Evolutionary conservation across 1,284 basidiomycete species (phyloP).

Genomic region (Polyporus tsugae): DNA sequence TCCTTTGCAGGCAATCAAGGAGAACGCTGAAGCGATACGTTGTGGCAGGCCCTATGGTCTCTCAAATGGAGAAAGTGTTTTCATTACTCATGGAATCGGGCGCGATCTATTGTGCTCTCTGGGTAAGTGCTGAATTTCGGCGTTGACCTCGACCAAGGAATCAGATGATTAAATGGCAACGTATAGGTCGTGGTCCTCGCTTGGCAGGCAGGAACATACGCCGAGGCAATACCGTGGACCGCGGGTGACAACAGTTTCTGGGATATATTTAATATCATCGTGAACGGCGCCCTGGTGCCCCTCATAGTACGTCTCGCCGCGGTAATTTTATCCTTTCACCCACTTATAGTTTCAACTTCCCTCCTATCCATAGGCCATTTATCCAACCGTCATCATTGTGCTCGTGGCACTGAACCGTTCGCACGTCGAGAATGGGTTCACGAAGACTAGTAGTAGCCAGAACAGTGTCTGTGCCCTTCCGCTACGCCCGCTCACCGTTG

Average conservation of each 20-base stretch:
- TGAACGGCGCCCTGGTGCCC: neutral
- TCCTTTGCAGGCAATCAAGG: neutral
- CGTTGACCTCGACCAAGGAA: neutral
- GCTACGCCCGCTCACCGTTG: neutral
- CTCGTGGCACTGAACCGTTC: constrained; percentile 8
- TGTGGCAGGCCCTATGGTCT: neutral
- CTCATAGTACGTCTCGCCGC: neutral
- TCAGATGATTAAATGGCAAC: neutral
- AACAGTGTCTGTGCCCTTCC: neutral
- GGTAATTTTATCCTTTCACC: too few relatives aligned
- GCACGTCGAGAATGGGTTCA: neutral
- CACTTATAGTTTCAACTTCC: too few relatives aligned
- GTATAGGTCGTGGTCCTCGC: neutral
- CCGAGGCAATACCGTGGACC: too few relatives aligned
- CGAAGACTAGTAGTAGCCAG: too few relatives aligned
- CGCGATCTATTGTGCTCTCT: neutral
- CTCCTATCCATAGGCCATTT: neutral
- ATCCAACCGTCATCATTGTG: constrained; percentile 10
- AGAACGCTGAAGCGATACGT: neutral
- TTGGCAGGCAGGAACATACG: neutral
- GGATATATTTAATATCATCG: neutral
- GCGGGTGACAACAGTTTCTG: neutral
- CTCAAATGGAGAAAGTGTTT: neutral
- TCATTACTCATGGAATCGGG: constrained; percentile 6
- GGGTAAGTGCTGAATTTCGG: neutral